A percentile compares a stretch with the other conserved stretches of the same genome.
Evolutionary conservation across 306 rosid genomes (phyloP).

Genomic region (Citrullus colocynthis): DNA sequence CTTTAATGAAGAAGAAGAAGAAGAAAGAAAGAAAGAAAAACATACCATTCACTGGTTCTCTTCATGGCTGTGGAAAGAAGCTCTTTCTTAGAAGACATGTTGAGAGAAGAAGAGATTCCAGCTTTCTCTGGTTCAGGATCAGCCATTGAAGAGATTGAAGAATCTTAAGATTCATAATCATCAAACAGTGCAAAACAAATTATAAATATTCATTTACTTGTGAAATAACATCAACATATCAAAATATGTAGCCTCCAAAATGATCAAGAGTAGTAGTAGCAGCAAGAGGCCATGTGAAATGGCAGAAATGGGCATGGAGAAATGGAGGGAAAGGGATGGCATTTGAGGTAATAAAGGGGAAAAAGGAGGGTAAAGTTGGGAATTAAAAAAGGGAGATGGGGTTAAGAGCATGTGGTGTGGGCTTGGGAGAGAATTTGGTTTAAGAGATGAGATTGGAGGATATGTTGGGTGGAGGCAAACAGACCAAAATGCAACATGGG

Average conservation of each 20-base stretch:
- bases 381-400: neutral
- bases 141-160: conserved; percentile 35
- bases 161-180: conserved; percentile 19
- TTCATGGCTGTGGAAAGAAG: conserved; percentile 74
- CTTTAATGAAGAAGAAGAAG: conserved; percentile 2
- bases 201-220: neutral
- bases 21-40: neutral
- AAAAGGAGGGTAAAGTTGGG: neutral
- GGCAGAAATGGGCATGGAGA: conserved; percentile 30
- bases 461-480: conserved; percentile 35
- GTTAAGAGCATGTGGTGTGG: conserved; percentile 44
- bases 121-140: conserved; percentile 35
- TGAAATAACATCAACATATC: conserved; percentile 1
- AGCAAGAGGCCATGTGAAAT: conserved; percentile 8
- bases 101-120: conserved; percentile 24
- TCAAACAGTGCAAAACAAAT: conserved; percentile 21
- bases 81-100: conserved; percentile 60
- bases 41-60: conserved; percentile 94
- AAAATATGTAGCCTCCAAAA: conserved; percentile 11
- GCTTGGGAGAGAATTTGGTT: conserved; percentile 16
- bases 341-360: conserved; percentile 17
- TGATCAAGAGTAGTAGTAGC: neutral
- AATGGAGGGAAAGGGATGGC: conserved; percentile 19
- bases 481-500: neutral
- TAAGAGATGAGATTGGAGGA: conserved; percentile 45